Base-by-base conservation (phyloP, 345 rosid species). In the Nasturtium officinale region DNA sequence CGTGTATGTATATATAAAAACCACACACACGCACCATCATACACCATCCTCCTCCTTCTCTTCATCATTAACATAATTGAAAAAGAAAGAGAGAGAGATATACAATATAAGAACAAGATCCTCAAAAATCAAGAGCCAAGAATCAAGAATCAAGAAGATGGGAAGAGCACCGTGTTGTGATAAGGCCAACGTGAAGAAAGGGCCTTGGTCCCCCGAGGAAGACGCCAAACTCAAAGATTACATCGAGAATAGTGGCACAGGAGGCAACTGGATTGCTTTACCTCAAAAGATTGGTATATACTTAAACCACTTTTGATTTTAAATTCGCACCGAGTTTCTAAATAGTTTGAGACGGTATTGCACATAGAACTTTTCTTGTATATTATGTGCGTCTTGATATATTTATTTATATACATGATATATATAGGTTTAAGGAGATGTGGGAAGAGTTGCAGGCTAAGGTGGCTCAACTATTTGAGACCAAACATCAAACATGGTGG, bases 111-210 rank as follows among this genome's bases (percentile, higher is more conserved):
- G 53, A 35, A 56, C 9, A 53, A 59, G 13, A 67, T 21, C 61
- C 67, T 48, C 70, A 45, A 50, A n/a, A 74, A 26, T 40, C 55
- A 35, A 42, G 60, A 69, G n/a, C 37, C 70, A 46, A 51, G 21
- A 74, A 40, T 42, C 70, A 46, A 51, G 21, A 74, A 40, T 42
- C 56, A 37, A 42, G 60, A 69, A 71, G 65, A 90, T 89, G 97
- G 97, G 97, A 61, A 83, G 97, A 87, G 92, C 97, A 73, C 97
- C 95, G 29, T 89, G 97, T 77, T 89, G 95, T 73, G 97, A 90
- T 81, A 89, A 89, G 74, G 88, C 97, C 46, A 89, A 81, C 69
- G 95, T 90, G 73, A 89, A 90, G 85, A 90, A 81, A 85, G 97
- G 97, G 5, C 92, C 97, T 42, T 90, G 97, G 97, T 90, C 95